phyloP scores from a whole-genome alignment of 345 rosid species.

The Corchorus capsularis region DNA sequence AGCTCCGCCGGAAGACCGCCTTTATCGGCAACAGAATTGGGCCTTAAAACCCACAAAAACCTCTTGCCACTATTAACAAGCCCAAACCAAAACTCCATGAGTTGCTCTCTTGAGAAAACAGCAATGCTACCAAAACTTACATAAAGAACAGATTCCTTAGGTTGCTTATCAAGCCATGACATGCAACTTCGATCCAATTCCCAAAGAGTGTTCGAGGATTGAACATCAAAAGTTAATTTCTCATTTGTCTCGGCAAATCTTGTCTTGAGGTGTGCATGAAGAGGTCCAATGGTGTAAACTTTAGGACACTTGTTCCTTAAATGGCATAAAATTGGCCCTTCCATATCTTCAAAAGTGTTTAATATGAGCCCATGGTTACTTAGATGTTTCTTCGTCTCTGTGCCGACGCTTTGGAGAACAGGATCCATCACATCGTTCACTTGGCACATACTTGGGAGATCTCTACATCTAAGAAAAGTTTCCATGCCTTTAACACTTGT shows the following conservation, averaged over 20 bases:
- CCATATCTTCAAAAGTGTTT: slow-evolving; percentile 69
- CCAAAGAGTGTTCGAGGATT: slow-evolving; percentile 31
- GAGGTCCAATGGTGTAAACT: slow-evolving; percentile 56
- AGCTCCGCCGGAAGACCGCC: slow-evolving; percentile 27
- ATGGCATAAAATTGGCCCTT: slow-evolving; percentile 42
- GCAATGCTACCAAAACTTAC: slow-evolving; percentile 53
- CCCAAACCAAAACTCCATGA: slow-evolving; percentile 52
- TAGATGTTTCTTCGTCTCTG: slow-evolving; percentile 35
- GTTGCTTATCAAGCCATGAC: slow-evolving; percentile 50
- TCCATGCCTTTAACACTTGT: slow-evolving; percentile 49
- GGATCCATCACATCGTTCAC: slow-evolving; percentile 16
- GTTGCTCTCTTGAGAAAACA: slow-evolving; percentile 26
- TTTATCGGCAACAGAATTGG: slow-evolving; percentile 21
- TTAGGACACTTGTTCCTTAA: slow-evolving; percentile 40
- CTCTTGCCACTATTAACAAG: slow-evolving; percentile 35
- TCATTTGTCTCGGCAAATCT: slow-evolving; percentile 15
- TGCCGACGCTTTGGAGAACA: slow-evolving; percentile 21
- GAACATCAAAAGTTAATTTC: background rate
- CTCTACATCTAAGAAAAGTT: slow-evolving; percentile 43
- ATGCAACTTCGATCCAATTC: slow-evolving; percentile 44
- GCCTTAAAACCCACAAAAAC: slow-evolving; percentile 58
- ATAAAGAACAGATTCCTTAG: slow-evolving; percentile 41
- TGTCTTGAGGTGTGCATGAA: slow-evolving; percentile 37
- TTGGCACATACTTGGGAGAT: slow-evolving; percentile 53
- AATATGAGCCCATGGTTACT: slow-evolving; percentile 50